Conservation (phyloP, 352 stramenopile genomes). For the Phytopythium helicoides region DNA sequence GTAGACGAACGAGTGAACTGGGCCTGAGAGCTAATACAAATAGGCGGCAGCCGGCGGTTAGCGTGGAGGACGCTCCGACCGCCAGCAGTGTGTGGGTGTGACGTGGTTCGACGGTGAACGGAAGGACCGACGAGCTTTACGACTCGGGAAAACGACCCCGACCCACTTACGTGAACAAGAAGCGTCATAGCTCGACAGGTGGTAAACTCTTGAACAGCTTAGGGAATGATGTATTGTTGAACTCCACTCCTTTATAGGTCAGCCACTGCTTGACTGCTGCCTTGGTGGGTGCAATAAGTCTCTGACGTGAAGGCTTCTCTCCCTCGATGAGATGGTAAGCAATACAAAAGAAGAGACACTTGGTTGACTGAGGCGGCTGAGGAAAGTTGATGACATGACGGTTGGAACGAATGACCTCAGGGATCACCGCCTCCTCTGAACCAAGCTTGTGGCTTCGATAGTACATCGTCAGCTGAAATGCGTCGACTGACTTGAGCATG, state of each 20-base stretch:
- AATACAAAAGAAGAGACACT: constrained; percentile 13
- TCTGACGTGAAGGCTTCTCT: background rate
- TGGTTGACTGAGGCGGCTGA: constrained; percentile 3
- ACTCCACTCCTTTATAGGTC: constrained; percentile 8
- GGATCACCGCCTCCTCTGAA: constrained; percentile 12
- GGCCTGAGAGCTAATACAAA: no score
- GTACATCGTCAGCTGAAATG: constrained; percentile 16
- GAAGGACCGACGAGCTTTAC: no score
- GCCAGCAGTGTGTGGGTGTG: no score
- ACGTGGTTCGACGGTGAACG: no score
- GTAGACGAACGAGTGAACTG: no score
- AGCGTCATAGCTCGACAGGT: no score
- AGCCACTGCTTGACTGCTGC: constrained; percentile 12
- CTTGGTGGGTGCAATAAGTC: constrained; percentile 5
- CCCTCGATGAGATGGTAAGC: constrained; percentile 2
- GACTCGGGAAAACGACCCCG: no score
- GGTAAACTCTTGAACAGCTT: constrained; percentile 9
- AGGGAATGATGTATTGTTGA: background rate
- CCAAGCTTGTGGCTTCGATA: constrained; percentile 15
- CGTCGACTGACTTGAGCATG: constrained; percentile 12
- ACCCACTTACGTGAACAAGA: no score
- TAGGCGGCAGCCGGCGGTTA: no score
- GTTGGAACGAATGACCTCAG: constrained; percentile 14
- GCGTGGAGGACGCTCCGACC: no score
- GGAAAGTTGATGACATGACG: constrained; percentile 20